A percentile compares a stretch with the other conserved stretches of the same genome.
Conservation (phyloP, 1,139 yeast genomes). For the Scheffersomyces illinoinensis region DNA sequence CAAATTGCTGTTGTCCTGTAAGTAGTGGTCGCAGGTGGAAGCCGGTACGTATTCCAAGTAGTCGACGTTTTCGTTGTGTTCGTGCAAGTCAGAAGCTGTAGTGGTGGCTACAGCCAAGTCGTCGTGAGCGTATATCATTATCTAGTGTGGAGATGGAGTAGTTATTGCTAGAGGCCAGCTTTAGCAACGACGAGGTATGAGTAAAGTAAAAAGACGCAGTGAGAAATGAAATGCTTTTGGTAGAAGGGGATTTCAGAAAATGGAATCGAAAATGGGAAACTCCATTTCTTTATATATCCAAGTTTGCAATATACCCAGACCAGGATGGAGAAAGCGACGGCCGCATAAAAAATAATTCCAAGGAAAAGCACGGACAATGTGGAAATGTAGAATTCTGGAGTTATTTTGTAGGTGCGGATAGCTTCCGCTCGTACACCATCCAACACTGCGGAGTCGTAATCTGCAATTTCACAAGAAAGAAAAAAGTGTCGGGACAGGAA, state of each 20-base stretch:
- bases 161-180: neutral
- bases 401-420: neutral
- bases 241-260: neutral
- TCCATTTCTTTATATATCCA: neutral
- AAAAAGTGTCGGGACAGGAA: neutral
- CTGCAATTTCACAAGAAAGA: neutral
- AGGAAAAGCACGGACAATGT: neutral
- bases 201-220: neutral
- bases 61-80: conserved; percentile 37
- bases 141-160: neutral
- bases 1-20: conserved; percentile 13
- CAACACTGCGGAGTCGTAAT: neutral
- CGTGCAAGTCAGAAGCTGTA: neutral
- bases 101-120: neutral
- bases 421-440: neutral
- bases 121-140: neutral
- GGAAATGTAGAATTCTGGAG: neutral
- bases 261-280: neutral
- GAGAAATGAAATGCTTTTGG: neutral
- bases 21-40: conserved; percentile 10
- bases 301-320: neutral
- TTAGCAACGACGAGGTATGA: neutral
- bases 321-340: neutral
- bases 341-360: neutral
- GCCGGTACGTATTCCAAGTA: conserved; percentile 19